These are phyloP conservation scores for Cercospora zeae-maydis DNA, from an alignment of 2,329 filamentous ascomycete genomes.

Conservation along the genomic window DNA sequence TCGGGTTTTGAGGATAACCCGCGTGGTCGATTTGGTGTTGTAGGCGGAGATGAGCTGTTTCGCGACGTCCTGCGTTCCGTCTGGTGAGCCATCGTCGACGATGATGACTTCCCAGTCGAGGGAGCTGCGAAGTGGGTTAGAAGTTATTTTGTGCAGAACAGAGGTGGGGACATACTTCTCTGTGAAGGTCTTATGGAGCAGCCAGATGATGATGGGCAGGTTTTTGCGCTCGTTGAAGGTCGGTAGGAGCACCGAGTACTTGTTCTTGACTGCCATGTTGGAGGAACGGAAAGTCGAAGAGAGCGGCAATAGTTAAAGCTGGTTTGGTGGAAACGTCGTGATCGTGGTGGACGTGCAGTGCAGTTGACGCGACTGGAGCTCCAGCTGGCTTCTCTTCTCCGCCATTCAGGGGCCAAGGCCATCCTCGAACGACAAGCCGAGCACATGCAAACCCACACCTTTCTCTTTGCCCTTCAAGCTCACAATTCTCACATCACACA, in stretches of 20 bases:
- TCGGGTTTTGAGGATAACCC: conserved; percentile 77
- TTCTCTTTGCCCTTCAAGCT: background rate
- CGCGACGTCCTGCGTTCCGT: conserved; percentile 88
- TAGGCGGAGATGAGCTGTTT: conserved; percentile 87
- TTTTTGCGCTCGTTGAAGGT: conserved; percentile 99
- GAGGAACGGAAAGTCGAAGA: background rate
- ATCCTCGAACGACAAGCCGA: background rate
- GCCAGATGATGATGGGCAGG: conserved; percentile 90
- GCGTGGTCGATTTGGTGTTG: conserved; percentile 54
- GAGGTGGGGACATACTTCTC: conserved; percentile 61
- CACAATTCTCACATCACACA: too few species aligned
- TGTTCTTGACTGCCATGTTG: conserved; percentile 62
- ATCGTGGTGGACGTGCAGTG: background rate
- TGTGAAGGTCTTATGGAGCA: conserved; percentile 87
- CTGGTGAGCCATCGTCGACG: conserved; percentile 95
- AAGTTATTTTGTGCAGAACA: background rate
- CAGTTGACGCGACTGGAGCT: background rate
- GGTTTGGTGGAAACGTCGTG: background rate
- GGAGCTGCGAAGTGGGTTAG: conserved; percentile 54
- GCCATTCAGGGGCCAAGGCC: conserved; percentile 1
- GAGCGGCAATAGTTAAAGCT: background rate
- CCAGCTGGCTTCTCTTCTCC: conserved; percentile 1
- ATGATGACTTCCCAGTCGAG: conserved; percentile 97
- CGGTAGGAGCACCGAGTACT: conserved; percentile 95
- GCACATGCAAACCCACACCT: background rate